Conservation (phyloP, 257 asterid genomes). For the Nicotiana tabacum region DNA sequence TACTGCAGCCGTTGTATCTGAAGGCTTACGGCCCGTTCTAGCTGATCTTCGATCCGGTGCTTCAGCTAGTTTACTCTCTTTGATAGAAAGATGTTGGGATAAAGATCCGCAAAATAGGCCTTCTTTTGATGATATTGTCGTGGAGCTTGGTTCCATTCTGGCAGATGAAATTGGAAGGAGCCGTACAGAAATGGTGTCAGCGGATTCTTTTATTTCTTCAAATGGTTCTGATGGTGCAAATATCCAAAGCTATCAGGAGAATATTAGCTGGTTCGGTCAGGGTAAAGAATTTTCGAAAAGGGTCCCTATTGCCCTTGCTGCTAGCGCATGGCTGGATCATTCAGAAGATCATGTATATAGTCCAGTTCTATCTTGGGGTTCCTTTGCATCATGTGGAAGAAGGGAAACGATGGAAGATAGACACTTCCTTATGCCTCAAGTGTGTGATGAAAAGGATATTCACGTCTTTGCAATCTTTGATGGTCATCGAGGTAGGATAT, state of each 20-base stretch:
- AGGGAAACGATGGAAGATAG: conserved; percentile 96
- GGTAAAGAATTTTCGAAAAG: conserved; percentile 48
- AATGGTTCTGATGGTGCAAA: conserved; percentile 22
- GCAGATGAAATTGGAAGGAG: conserved; percentile 24
- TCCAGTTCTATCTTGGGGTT: conserved; percentile 83
- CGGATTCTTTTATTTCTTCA: conserved; percentile 15
- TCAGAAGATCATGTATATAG: conserved; percentile 40
- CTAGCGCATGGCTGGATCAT: conserved; percentile 34
- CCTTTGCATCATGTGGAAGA: conserved; percentile 89
- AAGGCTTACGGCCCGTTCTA: conserved; percentile 78
- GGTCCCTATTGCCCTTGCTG: conserved; percentile 29
- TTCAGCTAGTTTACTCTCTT: conserved; percentile 46
- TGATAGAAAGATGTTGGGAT: conserved; percentile 83
- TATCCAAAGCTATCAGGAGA: conserved; percentile 46
- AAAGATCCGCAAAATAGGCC: conserved; percentile 68
- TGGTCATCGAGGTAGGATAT: conserved; percentile 91
- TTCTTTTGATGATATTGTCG: conserved; percentile 53
- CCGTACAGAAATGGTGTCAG: conserved; percentile 19
- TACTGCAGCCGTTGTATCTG: conserved; percentile 82
- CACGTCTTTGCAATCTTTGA: conserved; percentile 85
- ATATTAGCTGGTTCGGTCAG: conserved; percentile 62
- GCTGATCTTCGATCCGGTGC: conserved; percentile 50
- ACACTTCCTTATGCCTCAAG: conserved; percentile 60
- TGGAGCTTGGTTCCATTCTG: conserved; percentile 49
- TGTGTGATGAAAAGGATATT: conserved; percentile 44